A percentile compares a stretch with the other conserved stretches of the same genome.
phyloP scores from a whole-genome alignment of 495 filamentous ascomycete species.

The Penicillium desertorum region DNA sequence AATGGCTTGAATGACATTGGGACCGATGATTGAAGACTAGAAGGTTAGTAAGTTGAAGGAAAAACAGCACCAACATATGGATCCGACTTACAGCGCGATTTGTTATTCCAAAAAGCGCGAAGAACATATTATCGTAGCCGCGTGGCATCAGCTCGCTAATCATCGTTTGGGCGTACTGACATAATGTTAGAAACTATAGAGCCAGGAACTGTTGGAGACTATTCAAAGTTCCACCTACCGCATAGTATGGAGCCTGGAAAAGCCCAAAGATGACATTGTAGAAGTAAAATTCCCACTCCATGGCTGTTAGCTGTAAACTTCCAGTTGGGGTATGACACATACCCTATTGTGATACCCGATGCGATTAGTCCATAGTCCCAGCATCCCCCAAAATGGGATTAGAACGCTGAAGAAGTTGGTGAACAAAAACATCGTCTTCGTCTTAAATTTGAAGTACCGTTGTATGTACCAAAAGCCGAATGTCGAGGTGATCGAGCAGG shows the following conservation, averaged over 20 bases:
- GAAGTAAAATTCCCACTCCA: conserved; percentile 51
- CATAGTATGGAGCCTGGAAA: conserved; percentile 54
- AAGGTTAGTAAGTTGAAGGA: not conserved
- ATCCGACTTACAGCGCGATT: conserved; percentile 46
- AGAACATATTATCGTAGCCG: conserved; percentile 56
- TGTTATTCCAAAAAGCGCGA: conserved; percentile 53
- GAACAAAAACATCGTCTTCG: conserved; percentile 51
- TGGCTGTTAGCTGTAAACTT: conserved; percentile 3
- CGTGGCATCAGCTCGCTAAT: conserved; percentile 52
- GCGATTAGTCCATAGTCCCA: conserved; percentile 47
- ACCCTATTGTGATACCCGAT: conserved; percentile 50
- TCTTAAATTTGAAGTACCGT: conserved; percentile 46
- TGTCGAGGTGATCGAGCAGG: conserved; percentile 45
- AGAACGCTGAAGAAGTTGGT: conserved; percentile 51
- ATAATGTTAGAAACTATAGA: not conserved
- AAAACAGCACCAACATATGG: conserved; percentile 1
- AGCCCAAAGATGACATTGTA: conserved; percentile 52
- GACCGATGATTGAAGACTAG: conserved; percentile 52
- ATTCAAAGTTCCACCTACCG: conserved; percentile 26
- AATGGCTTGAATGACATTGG: conserved; percentile 52
- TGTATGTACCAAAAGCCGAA: conserved; percentile 56
- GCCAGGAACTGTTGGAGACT: not conserved
- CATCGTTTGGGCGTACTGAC: conserved; percentile 53
- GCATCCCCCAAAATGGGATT: conserved; percentile 53
- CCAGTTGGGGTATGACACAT: conserved; percentile 10